A percentile compares a stretch with the other conserved stretches of the same genome.
Conservation (phyloP, 352 stramenopile species). For the Phytophthora pini region DNA sequence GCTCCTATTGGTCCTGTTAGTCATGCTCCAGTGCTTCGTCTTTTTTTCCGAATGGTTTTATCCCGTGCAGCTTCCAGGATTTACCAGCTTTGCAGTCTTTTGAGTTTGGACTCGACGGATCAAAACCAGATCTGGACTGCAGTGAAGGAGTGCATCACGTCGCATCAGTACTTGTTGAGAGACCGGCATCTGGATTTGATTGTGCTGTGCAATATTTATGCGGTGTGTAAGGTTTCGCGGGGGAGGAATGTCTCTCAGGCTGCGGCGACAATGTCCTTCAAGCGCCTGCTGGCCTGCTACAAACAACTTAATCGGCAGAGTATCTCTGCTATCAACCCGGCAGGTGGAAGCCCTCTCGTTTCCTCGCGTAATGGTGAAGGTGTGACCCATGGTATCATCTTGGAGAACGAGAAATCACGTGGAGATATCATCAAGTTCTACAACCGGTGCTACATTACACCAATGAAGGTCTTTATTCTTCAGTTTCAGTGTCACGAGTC, state of each 20-base stretch:
- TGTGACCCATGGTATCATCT: conserved; percentile 81
- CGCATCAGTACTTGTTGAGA: conserved; percentile 60
- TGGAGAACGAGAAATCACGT: conserved; percentile 60
- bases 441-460: conserved; percentile 83
- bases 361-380: conserved; percentile 56
- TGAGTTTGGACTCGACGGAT: conserved; percentile 76
- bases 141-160: conserved; percentile 83
- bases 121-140: conserved; percentile 90
- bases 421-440: conserved; percentile 93
- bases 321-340: conserved; percentile 15
- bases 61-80: conserved; percentile 84
- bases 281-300: conserved; percentile 79
- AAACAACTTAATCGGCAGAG: conserved; percentile 66
- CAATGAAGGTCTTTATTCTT: conserved; percentile 88
- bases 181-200: conserved; percentile 86
- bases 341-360: conserved; percentile 26
- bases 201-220: conserved; percentile 85
- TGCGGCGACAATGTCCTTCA: conserved; percentile 62
- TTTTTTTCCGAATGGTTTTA: conserved; percentile 89
- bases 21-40: conserved; percentile 67
- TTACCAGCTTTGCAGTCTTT: conserved; percentile 68
- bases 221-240: conserved; percentile 87
- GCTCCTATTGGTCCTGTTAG: conserved; percentile 6
- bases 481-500: conserved; percentile 88
- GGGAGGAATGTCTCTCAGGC: conserved; percentile 59